A percentile compares a stretch with the other conserved stretches of the same genome.
These are phyloP conservation scores for Rubia tinctorum DNA, from an alignment of 305 asterid genomes.

Conservation along the genomic window DNA sequence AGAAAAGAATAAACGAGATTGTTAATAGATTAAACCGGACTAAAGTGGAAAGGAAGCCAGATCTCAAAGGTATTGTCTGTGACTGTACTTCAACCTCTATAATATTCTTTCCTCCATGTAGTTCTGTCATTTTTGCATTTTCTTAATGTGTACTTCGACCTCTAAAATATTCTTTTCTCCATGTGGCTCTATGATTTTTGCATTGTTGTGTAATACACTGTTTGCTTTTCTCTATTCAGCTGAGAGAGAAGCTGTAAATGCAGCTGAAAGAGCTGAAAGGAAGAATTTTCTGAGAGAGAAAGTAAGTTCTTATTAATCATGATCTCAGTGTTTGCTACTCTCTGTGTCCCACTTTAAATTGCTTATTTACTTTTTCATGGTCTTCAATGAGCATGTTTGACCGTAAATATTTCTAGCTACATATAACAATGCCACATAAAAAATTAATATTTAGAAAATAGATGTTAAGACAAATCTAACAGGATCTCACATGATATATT, in stretches of 20 bases:
- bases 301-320: slow-evolving; percentile 41
- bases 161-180: neutral
- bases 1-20: slow-evolving; percentile 86
- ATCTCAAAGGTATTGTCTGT: slow-evolving; percentile 59
- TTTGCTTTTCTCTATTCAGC: slow-evolving; percentile 38
- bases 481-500: no score
- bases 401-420: no score
- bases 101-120: neutral
- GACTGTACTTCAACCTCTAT: neutral
- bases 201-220: neutral
- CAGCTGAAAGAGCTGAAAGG: slow-evolving; percentile 87
- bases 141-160: neutral
- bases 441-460: no score
- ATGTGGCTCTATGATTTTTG: neutral
- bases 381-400: no score
- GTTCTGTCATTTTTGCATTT: neutral
- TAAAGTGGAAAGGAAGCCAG: slow-evolving; percentile 90
- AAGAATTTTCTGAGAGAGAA: slow-evolving; percentile 78
- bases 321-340: neutral
- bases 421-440: no score
- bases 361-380: no score
- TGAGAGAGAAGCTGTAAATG: slow-evolving; percentile 82
- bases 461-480: no score
- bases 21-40: slow-evolving; percentile 87
- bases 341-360: no score